Evolutionary conservation across 2,329 filamentous ascomycete species (phyloP).

Genomic region (Epichloe baconii): DNA sequence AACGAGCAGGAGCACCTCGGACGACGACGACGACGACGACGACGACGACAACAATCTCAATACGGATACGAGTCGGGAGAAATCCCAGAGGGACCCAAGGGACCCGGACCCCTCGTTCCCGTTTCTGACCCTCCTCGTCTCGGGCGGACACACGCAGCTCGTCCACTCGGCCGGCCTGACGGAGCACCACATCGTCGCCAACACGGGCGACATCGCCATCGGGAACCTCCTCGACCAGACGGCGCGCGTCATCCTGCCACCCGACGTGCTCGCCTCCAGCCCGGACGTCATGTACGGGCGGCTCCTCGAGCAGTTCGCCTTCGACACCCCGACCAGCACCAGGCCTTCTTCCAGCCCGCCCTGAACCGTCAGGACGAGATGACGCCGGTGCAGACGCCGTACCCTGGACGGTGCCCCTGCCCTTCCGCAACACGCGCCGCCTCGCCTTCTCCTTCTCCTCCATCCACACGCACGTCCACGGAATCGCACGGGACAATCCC

Average conservation of each 20-base stretch:
- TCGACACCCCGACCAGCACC: constrained; percentile 29
- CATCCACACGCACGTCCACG: constrained; percentile 41
- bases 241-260: constrained; percentile 62
- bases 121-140: constrained; percentile 79
- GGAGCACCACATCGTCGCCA: constrained; percentile 60
- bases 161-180: constrained; percentile 57
- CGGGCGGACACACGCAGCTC: constrained; percentile 83
- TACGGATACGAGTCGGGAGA: too few relatives aligned
- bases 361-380: constrained; percentile 45
- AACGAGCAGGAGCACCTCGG: not conserved
- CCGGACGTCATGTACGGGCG: constrained; percentile 67
- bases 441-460: constrained; percentile 63
- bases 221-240: constrained; percentile 85
- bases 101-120: constrained; percentile 51
- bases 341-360: constrained; percentile 45
- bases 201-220: constrained; percentile 68
- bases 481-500: constrained; percentile 27
- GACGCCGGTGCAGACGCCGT: constrained; percentile 23
- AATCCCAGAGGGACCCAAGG: too few relatives aligned
- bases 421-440: constrained; percentile 43
- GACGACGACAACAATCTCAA: too few relatives aligned
- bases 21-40: too few relatives aligned
- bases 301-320: constrained; percentile 67
- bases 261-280: constrained; percentile 36
- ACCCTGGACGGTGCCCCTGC: constrained; percentile 55